Percentiles rank a stretch among this genome's conserved stretches.
Conservation (phyloP, 2,329 filamentous ascomycete genomes). For the Fonsecaea pedrosoi region DNA sequence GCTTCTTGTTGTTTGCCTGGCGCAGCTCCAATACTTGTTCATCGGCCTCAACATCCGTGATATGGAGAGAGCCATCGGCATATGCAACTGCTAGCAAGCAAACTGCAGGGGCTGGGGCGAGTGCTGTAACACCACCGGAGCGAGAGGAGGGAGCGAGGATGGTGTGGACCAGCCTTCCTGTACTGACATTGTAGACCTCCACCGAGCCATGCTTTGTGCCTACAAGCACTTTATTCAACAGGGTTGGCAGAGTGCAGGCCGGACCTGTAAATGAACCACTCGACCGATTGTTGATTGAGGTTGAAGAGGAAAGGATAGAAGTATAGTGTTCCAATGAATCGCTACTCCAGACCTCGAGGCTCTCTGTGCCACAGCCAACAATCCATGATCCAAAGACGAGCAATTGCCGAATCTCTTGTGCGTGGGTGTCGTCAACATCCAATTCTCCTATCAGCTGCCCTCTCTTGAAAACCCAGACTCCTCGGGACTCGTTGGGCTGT, state of each 20-base stretch:
- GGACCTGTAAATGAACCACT: slow-evolving; percentile 73
- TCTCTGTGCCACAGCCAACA: slow-evolving; percentile 75
- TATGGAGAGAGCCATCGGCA: slow-evolving; percentile 74
- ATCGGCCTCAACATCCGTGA: slow-evolving; percentile 83
- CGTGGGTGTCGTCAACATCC: slow-evolving; percentile 65
- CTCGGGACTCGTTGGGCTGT: slow-evolving; percentile 61
- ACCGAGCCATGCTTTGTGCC: slow-evolving; percentile 86
- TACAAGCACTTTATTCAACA: slow-evolving; percentile 93
- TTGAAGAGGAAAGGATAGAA: slow-evolving; percentile 66
- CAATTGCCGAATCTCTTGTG: slow-evolving; percentile 75
- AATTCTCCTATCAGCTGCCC: slow-evolving; percentile 84
- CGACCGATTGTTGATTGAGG: slow-evolving; percentile 25
- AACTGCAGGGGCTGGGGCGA: slow-evolving; percentile 82
- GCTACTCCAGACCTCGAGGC: slow-evolving; percentile 89
- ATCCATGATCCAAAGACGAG: slow-evolving; percentile 91
- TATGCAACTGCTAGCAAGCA: slow-evolving; percentile 90
- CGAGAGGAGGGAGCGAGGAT: slow-evolving; percentile 76
- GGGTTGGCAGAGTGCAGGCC: slow-evolving; percentile 88
- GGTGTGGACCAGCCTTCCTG: slow-evolving; percentile 87
- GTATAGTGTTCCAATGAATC: slow-evolving; percentile 87
- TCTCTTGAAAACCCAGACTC: slow-evolving; percentile 89
- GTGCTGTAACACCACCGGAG: slow-evolving; percentile 81
- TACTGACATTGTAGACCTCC: slow-evolving; percentile 97
- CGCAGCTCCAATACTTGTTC: slow-evolving; percentile 65
- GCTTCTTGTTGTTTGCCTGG: slow-evolving; percentile 41